Percentiles rank a stretch among this genome's conserved stretches.
These are phyloP conservation scores for Kurtzmaniella natalensis DNA, from an alignment of 1,139 yeast species.

Conservation along the genomic window DNA sequence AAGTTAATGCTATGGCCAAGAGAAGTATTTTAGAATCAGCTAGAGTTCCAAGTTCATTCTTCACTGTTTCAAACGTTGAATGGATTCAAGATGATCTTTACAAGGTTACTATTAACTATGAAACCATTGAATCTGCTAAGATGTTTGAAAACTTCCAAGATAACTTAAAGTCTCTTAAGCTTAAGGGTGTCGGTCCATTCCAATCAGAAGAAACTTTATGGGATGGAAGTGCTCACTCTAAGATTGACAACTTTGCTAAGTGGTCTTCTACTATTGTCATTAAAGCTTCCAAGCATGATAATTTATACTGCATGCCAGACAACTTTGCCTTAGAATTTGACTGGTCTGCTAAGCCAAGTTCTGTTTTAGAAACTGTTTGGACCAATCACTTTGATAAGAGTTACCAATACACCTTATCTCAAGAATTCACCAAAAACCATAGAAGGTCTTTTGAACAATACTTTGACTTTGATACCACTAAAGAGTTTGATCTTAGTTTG, in stretches of 20 bases:
- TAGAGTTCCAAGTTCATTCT: constrained; percentile 25
- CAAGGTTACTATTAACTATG: constrained; percentile 24
- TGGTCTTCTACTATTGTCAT: constrained; percentile 25
- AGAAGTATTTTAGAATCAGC: constrained; percentile 2
- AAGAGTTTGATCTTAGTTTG: constrained; percentile 1
- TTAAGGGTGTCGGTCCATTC: constrained; percentile 13
- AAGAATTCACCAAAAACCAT: constrained; percentile 3
- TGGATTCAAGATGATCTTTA: constrained; percentile 21
- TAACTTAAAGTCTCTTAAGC: constrained; percentile 18
- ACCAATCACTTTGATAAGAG: constrained; percentile 16
- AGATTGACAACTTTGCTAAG: constrained; percentile 21
- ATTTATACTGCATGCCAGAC: constrained; percentile 27
- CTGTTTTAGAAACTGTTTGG: constrained; percentile 16
- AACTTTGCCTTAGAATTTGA: constrained; percentile 23
- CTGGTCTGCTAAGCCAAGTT: constrained; percentile 13
- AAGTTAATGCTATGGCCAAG: constrained; percentile 3
- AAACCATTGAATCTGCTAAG: constrained; percentile 18
- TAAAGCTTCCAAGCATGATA: constrained; percentile 16
- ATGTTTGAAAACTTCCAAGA: constrained; percentile 20
- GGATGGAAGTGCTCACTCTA: constrained; percentile 15
- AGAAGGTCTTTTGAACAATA: constrained; percentile 1
- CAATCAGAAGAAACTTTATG: constrained; percentile 3
- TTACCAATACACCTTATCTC: constrained; percentile 14
- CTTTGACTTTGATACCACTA: neutral
- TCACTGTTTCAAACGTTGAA: constrained; percentile 23